These are phyloP conservation scores for Colletotrichum lindemuthianum DNA, from an alignment of 2,329 filamentous ascomycete genomes.

Conservation along the genomic window DNA sequence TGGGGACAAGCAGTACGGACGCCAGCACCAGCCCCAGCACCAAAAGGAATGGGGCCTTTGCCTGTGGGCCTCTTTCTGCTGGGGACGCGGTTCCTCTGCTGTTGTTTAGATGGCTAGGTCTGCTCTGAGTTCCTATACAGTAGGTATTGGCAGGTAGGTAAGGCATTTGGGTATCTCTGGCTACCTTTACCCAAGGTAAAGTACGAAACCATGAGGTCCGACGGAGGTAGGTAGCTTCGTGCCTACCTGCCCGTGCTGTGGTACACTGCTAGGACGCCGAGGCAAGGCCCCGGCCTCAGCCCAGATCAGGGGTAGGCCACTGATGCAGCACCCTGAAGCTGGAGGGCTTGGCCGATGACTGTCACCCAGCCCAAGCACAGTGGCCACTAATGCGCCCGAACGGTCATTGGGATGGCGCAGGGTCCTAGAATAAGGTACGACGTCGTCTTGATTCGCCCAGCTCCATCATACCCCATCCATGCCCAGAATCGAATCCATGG, in stretches of 20 bases:
- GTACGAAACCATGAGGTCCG: too few relatives aligned
- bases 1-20: neutral
- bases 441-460: slow-evolving; percentile 35
- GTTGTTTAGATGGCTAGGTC: neutral
- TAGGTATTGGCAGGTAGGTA: too few relatives aligned
- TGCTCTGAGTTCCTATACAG: neutral
- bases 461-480: slow-evolving; percentile 22
- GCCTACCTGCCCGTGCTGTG: too few relatives aligned
- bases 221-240: too few relatives aligned
- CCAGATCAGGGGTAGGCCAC: slow-evolving; percentile 22
- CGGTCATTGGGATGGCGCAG: slow-evolving; percentile 18
- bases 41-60: too few relatives aligned
- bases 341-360: slow-evolving; percentile 31
- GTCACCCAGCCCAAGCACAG: slow-evolving; percentile 6
- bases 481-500: neutral
- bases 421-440: slow-evolving; percentile 35
- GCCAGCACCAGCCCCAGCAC: neutral
- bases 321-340: slow-evolving; percentile 9
- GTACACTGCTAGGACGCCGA: too few relatives aligned
- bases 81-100: too few relatives aligned
- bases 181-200: too few relatives aligned
- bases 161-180: too few relatives aligned
- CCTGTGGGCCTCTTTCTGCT: too few relatives aligned
- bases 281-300: neutral
- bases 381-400: neutral